Base-by-base conservation (phyloP, 768 basidiomycete genomes). In the Boletus rubropictus region DNA sequence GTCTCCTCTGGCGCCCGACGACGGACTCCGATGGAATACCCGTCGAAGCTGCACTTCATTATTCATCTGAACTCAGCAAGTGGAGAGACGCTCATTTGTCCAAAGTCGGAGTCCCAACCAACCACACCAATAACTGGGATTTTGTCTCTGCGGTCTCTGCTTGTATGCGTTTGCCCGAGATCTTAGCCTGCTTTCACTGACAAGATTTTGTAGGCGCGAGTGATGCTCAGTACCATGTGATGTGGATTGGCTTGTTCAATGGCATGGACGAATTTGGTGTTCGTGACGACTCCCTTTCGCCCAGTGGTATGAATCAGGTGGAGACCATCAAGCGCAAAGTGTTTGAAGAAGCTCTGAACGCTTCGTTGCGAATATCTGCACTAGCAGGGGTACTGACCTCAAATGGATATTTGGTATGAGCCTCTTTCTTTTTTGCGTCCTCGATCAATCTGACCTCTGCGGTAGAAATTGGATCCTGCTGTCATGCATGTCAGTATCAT, bases 401-500 rank as follows among this genome's bases (percentile, higher is more conserved):
- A 17, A 92, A 94, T 63, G 88, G 87, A 22, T 97, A 97, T 65
- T 69, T 97, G 68, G 85, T 87, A 61, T 49, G 75, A 57, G 4
- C 44, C 53, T 25, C 22, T 63, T 39, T 25, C 7, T 38, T 34
- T 37, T 24, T 39, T 49, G 6, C n/a, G 12, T n/a, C 15, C 12
- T n/a, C 12, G 44, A n/a, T n/a, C n/a, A n/a, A n/a, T n/a, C 40
- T 50, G 45, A 57, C 32, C 21, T 27, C 21, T 31, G 44, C 32
- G 37, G 35, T 55, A 86, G 81, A 79, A 82, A 62, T 74, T 89
- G 46, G 89, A 89, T 64, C 88, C 89, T 25, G 89, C 92, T 4
- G 86, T 92, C 34, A 88, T 96, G 78, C 86, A 89, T 51, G 86
- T 89, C 59, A 81, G 83, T 54, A 83, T 88, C 61, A 88, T 86